Conservation (phyloP, 208 protist species). For the Trypanosoma brucei region DNA sequence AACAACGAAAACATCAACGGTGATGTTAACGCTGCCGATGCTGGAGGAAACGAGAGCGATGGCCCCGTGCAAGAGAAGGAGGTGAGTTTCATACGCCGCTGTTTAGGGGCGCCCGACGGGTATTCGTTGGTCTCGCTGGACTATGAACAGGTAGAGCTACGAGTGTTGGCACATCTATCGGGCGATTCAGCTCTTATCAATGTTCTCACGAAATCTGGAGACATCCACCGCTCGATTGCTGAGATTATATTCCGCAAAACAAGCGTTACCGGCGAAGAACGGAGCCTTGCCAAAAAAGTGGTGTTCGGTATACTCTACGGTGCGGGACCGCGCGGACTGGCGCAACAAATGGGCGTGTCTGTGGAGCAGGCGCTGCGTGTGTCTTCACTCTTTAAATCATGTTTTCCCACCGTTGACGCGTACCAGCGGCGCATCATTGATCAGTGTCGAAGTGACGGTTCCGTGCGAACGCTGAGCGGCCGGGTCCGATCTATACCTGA, state of each 20-base stretch:
- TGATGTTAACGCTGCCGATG: neutral
- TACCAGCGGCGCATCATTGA: constrained; percentile 66
- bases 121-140: constrained; percentile 75
- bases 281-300: constrained; percentile 73
- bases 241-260: constrained; percentile 68
- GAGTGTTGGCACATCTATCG: constrained; percentile 85
- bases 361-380: constrained; percentile 63
- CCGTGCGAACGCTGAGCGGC: constrained; percentile 80
- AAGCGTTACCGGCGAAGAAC: constrained; percentile 62
- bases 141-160: constrained; percentile 90
- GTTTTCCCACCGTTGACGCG: constrained; percentile 58
- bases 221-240: constrained; percentile 80
- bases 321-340: constrained; percentile 62
- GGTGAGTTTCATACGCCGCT: constrained; percentile 61
- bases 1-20: constrained; percentile 3
- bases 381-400: constrained; percentile 39
- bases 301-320: constrained; percentile 89
- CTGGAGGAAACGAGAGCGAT: neutral
- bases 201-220: constrained; percentile 52
- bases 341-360: constrained; percentile 57
- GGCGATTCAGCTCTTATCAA: constrained; percentile 57
- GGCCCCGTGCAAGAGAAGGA: constrained; percentile 16
- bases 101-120: constrained; percentile 63
- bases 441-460: constrained; percentile 58
- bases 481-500: constrained; percentile 67